phyloP scores from a whole-genome alignment of 176 grass and related monocot species.

The Eragrostis nindensis region DNA sequence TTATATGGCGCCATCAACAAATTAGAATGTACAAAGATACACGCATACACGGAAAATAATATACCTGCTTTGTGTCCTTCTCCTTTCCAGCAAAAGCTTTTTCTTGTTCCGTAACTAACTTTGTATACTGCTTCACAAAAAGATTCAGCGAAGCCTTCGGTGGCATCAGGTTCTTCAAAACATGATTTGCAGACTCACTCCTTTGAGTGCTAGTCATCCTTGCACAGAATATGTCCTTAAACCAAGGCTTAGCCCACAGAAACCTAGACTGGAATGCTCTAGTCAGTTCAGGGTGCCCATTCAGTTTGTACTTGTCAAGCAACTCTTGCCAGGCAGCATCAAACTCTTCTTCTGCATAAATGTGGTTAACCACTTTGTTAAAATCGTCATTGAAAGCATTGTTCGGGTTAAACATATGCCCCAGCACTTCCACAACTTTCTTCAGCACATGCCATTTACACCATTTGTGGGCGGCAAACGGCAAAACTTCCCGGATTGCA shows the following conservation, averaged over 20 bases:
- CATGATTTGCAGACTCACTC: background rate
- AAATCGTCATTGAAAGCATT: background rate
- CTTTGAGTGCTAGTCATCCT: background rate
- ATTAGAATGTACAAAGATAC: no score
- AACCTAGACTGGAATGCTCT: no score
- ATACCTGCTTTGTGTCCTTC: background rate
- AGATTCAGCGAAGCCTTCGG: background rate
- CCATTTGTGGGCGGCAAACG: background rate
- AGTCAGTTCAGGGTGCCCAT: no score
- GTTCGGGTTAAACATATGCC: background rate
- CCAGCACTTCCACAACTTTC: background rate
- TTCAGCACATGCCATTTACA: background rate
- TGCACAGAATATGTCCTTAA: no score
- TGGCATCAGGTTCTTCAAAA: background rate
- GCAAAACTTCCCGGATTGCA: background rate
- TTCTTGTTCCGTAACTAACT: background rate
- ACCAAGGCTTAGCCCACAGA: background rate
- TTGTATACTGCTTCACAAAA: background rate
- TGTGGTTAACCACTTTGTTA: background rate
- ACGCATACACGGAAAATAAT: no score
- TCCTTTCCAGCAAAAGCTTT: background rate
- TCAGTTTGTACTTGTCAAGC: background rate
- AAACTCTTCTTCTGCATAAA: background rate
- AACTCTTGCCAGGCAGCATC: background rate
- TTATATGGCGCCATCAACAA: no score